Conservation (phyloP, 331 rosid genomes). For the Telfairia occidentalis region DNA sequence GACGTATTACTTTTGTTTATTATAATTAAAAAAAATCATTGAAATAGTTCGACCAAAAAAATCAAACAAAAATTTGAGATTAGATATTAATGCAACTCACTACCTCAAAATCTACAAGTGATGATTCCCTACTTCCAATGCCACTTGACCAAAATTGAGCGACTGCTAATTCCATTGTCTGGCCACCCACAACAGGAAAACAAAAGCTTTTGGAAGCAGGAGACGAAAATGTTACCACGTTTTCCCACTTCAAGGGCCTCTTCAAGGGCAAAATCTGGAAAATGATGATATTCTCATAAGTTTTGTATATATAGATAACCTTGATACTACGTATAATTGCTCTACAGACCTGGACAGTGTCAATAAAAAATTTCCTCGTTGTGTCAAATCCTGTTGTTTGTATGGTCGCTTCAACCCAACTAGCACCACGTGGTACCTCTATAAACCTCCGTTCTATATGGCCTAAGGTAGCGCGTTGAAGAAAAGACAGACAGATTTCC, state of each 20-base stretch:
- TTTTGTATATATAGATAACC: conserved; percentile 6
- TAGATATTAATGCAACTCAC: not conserved
- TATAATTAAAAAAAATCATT: not conserved
- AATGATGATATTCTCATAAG: conserved; percentile 29
- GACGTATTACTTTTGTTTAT: not conserved
- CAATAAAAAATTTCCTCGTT: conserved; percentile 57
- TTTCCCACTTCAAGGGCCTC: conserved; percentile 80
- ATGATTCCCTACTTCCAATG: conserved; percentile 62
- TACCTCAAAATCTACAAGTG: conserved; percentile 82
- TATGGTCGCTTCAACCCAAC: conserved; percentile 81
- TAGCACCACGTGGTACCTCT: conserved; percentile 73
- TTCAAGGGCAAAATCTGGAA: conserved; percentile 59
- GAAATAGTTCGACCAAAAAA: not conserved
- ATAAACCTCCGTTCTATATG: conserved; percentile 75
- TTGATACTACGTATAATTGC: conserved; percentile 3
- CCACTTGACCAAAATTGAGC: conserved; percentile 95
- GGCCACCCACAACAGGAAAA: conserved; percentile 72
- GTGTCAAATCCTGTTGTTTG: conserved; percentile 74
- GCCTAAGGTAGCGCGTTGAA: conserved; percentile 35
- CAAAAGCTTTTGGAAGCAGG: conserved; percentile 65
- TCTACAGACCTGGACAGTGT: conserved; percentile 60
- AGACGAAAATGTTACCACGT: conserved; percentile 46
- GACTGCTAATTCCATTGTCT: conserved; percentile 68
- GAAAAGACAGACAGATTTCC: not conserved
- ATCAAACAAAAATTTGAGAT: not conserved